Conservation (phyloP, 2,329 filamentous ascomycete species). For the Aspergillus unguis region DNA sequence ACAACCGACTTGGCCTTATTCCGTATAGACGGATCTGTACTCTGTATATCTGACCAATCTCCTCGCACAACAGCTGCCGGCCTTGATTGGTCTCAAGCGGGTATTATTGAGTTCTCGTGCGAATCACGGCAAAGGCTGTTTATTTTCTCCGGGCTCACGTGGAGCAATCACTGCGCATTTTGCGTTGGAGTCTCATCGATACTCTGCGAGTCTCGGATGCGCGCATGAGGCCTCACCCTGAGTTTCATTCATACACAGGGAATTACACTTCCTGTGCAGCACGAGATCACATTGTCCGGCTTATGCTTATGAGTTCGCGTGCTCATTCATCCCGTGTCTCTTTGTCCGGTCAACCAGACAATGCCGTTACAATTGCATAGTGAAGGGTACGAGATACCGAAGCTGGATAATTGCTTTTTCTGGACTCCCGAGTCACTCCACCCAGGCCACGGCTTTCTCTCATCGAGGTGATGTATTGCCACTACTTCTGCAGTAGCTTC, state of each 20-base stretch:
- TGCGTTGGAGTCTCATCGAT: constrained; percentile 8
- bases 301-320: not conserved
- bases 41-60: not conserved
- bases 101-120: constrained; percentile 3
- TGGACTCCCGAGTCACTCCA: constrained; percentile 2
- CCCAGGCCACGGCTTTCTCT: not conserved
- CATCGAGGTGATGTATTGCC: constrained; percentile 6
- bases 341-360: constrained; percentile 1
- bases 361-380: not conserved
- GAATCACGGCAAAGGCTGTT: constrained; percentile 6
- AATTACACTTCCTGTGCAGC: not conserved
- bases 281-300: constrained; percentile 13
- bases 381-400: no score
- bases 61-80: not conserved
- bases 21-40: no score
- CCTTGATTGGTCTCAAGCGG: constrained; percentile 12
- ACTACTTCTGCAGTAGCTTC: constrained; percentile 7
- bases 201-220: constrained; percentile 21
- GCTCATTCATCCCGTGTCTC: not conserved
- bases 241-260: not conserved
- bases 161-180: constrained; percentile 14
- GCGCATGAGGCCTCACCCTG: constrained; percentile 18
- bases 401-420: constrained; percentile 7
- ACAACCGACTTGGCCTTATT: no score
- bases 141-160: constrained; percentile 17